Evolutionary conservation across 2,329 filamentous ascomycete species (phyloP), one percentile per base, ranked within the genome.

Genomic region (Alternaria arborescens): DNA sequence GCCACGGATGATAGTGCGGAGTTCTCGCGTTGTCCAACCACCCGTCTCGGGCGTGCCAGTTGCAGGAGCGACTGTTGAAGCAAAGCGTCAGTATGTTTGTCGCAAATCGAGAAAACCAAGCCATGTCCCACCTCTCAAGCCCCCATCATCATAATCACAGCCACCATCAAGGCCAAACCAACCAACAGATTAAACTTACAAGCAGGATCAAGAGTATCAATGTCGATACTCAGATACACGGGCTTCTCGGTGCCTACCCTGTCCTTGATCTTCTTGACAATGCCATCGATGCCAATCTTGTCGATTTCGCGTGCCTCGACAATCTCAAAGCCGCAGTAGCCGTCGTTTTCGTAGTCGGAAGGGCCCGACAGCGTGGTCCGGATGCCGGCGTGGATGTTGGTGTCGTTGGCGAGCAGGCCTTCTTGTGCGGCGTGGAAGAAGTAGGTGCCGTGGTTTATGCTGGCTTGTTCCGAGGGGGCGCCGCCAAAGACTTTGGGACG

Each of bases 381-480:
- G 77, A 96, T 95, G 40, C 92, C 92, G 16, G 91, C 92, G 76
- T 96, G 92, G 78, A 96, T 93, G 80, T 93, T 94, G 68, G 87
- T 90, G 81, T 95, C 91, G 74, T 95, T 96, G 64, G 85, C 85
- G 20, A 96, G 83, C 16, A 95, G 83, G 3, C 92, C 92, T 76
- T 95, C 91, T 79, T 89, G 87, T 1, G 89, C 81, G 0, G 92
- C 92, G 75, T 94, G 91, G 80, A 90, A 95, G 81, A 96, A 96
- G 82, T 95, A 95, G 1, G 92, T 95, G 42, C 92, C 92, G 80
- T 95, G 91, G 80, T 95, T 96, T 81, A 96, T 89, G 65, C 85
- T 85, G 20, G 92, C 92, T 40, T 89, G 87, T 62, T 93, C 86
- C 28, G 87, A 91, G 0, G 92, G 92, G 0, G 91, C 89, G 30